Conservation (phyloP, 2,329 filamentous ascomycete species). For the Chrysosphaeria jannelii region DNA sequence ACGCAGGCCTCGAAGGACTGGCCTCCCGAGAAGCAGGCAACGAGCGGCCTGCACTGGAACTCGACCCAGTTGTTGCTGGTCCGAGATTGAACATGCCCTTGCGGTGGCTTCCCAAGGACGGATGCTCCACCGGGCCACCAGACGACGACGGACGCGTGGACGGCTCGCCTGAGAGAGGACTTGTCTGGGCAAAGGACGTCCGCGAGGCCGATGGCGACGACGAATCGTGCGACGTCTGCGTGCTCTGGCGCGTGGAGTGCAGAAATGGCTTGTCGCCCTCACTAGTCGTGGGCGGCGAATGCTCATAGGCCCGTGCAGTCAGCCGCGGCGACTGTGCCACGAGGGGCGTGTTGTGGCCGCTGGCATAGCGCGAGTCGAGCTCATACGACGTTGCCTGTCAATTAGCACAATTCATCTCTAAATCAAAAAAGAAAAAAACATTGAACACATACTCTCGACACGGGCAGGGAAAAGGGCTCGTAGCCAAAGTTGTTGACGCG, state of each 20-base stretch:
- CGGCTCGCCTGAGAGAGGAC: conserved; percentile 11
- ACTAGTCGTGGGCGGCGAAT: conserved; percentile 78
- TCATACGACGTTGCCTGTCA: conserved; percentile 17
- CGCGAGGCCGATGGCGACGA: conserved; percentile 4
- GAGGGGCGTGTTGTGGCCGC: conserved; percentile 30
- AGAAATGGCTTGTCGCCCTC: too few relatives aligned
- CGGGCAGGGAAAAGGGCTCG: conserved; percentile 68
- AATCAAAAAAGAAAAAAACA: background rate
- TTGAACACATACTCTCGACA: conserved; percentile 35
- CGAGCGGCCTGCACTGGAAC: conserved; percentile 12
- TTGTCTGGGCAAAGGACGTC: conserved; percentile 10
- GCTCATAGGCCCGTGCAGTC: conserved; percentile 36
- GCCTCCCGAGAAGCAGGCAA: conserved; percentile 27
- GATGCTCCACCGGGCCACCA: conserved; percentile 8
- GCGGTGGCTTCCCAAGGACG: conserved; percentile 12
- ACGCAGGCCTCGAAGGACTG: conserved; percentile 30
- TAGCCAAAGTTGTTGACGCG: conserved; percentile 70
- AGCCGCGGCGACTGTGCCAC: conserved; percentile 35
- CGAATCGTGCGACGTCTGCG: conserved; percentile 7
- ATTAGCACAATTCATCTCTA: background rate
- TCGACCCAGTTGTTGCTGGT: conserved; percentile 7
- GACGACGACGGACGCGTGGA: conserved; percentile 12
- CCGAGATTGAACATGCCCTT: conserved; percentile 22
- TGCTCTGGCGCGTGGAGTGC: conserved; percentile 18
- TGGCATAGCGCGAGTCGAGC: conserved; percentile 23